Conservation (phyloP, 805 yeast species). For the Saccharomyces kudriavzevii region DNA sequence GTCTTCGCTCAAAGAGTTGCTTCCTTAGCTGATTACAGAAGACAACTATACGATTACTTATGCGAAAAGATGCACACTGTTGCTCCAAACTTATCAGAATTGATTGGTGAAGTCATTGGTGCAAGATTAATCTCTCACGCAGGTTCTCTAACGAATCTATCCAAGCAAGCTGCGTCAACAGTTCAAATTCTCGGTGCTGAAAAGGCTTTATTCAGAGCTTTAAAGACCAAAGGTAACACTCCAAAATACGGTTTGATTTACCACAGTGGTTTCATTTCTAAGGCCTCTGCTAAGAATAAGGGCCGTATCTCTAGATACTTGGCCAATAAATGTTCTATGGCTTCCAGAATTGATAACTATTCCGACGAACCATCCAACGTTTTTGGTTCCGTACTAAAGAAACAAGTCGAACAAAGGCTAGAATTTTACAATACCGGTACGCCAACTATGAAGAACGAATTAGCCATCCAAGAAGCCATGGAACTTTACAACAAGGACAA, state of each 20-base stretch:
- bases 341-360: constrained; percentile 96
- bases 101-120: constrained; percentile 98
- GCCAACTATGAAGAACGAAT: constrained; percentile 92
- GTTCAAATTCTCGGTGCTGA: constrained; percentile 97
- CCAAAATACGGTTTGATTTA: constrained; percentile 94
- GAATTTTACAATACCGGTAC: constrained; percentile 94
- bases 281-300: constrained; percentile 92
- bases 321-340: constrained; percentile 98
- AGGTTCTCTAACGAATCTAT: constrained; percentile 90
- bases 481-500: constrained; percentile 45
- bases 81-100: constrained; percentile 93
- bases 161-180: constrained; percentile 98
- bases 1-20: constrained; percentile 92
- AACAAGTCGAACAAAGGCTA: constrained; percentile 96
- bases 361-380: constrained; percentile 88
- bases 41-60: constrained; percentile 72
- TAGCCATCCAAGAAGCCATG: constrained; percentile 89
- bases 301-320: constrained; percentile 97
- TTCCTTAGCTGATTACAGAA: constrained; percentile 83
- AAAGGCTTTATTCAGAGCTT: constrained; percentile 91
- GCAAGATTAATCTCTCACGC: constrained; percentile 98
- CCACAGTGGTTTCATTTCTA: constrained; percentile 90
- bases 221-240: constrained; percentile 93
- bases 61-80: constrained; percentile 95
- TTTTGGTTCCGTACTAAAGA: constrained; percentile 84